phyloP scores from a whole-genome alignment of 2,329 filamentous ascomycete species.

The Fusarium sambucinum region DNA sequence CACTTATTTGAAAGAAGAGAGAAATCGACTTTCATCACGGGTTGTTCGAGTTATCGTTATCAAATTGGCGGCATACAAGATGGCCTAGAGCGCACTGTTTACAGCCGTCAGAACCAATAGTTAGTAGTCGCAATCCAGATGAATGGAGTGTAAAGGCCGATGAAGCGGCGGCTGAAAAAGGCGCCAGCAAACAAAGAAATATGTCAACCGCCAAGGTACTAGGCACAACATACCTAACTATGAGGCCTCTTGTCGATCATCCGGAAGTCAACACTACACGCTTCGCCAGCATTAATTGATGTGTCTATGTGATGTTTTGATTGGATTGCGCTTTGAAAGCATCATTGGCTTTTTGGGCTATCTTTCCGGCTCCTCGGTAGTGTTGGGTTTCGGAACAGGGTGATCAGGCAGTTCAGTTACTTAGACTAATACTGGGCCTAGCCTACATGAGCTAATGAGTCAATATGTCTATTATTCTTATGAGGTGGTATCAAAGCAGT shows the following conservation, averaged over 20 bases:
- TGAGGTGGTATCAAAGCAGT: neutral
- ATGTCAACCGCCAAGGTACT: neutral
- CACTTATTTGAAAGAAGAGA: neutral
- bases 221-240: neutral
- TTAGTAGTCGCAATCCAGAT: no score
- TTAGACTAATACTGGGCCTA: no score
- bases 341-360: neutral
- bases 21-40: neutral
- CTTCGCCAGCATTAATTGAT: neutral
- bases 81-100: neutral
- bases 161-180: neutral
- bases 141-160: neutral
- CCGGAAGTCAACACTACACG: neutral
- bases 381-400: slow-evolving; percentile 43
- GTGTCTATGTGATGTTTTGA: neutral
- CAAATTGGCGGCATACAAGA: neutral
- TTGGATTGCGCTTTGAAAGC: neutral
- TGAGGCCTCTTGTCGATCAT: slow-evolving; percentile 1
- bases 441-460: no score
- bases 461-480: neutral
- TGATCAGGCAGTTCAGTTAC: slow-evolving; percentile 6
- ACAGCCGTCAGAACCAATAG: neutral
- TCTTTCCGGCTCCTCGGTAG: neutral
- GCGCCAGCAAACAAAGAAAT: neutral
- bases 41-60: neutral